Conservation (phyloP, 768 basidiomycete species). For the Leccinum arenicola region DNA sequence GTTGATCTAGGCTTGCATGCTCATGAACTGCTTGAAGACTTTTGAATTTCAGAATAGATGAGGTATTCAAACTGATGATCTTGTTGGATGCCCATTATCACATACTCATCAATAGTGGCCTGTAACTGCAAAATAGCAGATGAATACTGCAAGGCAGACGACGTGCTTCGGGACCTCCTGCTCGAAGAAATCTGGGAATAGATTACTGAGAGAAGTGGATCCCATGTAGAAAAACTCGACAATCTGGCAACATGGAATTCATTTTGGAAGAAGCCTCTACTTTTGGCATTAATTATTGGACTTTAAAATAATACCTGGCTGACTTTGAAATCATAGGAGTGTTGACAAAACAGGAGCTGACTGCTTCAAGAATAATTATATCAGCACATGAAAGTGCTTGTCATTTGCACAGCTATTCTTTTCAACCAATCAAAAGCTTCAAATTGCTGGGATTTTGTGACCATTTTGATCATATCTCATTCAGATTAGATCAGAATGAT, state of each 20-base stretch:
- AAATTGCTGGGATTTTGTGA: no score
- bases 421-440: no score
- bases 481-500: no score
- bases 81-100: neutral
- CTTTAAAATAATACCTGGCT: no score
- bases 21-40: neutral
- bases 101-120: neutral
- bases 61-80: neutral
- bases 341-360: no score
- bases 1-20: neutral
- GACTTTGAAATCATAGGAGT: no score
- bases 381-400: no score
- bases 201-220: neutral
- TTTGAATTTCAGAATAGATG: neutral
- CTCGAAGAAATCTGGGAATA: neutral
- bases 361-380: no score
- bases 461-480: no score
- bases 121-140: neutral
- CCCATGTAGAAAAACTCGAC: neutral
- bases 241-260: neutral
- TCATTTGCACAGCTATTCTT: no score
- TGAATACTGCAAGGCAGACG: neutral
- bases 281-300: no score
- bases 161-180: neutral
- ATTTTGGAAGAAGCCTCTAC: no score